Percentiles rank a stretch among this genome's conserved stretches.
phyloP scores from a whole-genome alignment of 345 rosid genomes.

The Angophora floribunda region DNA sequence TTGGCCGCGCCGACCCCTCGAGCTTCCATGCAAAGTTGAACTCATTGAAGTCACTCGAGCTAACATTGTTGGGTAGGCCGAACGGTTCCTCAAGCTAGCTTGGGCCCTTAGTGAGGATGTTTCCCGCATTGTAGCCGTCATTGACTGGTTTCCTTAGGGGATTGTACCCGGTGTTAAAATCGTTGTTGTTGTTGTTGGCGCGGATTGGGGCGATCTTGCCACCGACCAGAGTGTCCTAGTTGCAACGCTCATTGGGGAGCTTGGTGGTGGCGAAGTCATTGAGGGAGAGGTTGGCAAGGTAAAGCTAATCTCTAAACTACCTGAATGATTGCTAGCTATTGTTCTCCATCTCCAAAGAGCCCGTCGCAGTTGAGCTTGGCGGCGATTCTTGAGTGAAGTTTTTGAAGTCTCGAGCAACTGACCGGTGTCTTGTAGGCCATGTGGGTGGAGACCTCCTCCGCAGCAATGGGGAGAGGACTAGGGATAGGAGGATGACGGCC shows the following conservation, averaged over 20 bases:
- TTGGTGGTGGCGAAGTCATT: slow-evolving; percentile 27
- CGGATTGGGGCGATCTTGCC: slow-evolving; percentile 1
- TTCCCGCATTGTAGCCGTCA: background rate
- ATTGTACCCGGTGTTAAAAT: background rate
- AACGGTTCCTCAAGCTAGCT: background rate
- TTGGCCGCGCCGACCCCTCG: background rate
- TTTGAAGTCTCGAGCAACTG: background rate
- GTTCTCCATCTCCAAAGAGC: slow-evolving; percentile 42
- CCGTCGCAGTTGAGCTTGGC: background rate
- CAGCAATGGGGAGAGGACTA: too few relatives aligned
- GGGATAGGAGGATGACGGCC: too few relatives aligned
- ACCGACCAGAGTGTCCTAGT: slow-evolving; percentile 61
- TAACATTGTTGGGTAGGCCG: background rate
- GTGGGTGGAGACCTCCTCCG: too few relatives aligned
- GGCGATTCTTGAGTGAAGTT: background rate
- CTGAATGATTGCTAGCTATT: slow-evolving; percentile 74
- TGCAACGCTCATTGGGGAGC: slow-evolving; percentile 59
- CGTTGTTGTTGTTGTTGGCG: background rate
- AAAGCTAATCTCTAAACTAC: slow-evolving; percentile 90
- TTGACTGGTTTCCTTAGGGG: background rate
- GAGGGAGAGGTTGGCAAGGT: slow-evolving; percentile 68
- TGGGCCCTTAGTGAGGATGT: background rate
- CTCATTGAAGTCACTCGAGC: slow-evolving; percentile 2
- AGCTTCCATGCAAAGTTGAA: slow-evolving; percentile 18
- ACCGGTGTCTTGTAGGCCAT: too few relatives aligned